Conservation (phyloP, 2,329 filamentous ascomycete genomes). For the Dactylellina parvicollis region DNA sequence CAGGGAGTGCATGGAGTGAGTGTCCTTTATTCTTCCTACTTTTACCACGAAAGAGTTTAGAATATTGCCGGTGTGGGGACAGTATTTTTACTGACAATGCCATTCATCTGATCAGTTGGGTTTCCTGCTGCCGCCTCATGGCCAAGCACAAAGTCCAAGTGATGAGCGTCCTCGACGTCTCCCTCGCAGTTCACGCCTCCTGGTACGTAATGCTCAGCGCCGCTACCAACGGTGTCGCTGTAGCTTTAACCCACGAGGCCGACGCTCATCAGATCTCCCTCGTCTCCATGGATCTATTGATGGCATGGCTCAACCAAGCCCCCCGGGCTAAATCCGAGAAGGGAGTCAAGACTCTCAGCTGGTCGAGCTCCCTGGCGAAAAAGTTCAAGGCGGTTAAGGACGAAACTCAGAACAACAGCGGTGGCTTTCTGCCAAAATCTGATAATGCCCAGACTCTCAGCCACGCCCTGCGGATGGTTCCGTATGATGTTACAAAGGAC, state of each 20-base stretch:
- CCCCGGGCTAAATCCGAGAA: conserved; percentile 16
- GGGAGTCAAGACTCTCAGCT: conserved; percentile 44
- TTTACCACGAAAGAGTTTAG: neutral
- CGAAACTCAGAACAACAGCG: conserved; percentile 49
- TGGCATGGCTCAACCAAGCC: conserved; percentile 48
- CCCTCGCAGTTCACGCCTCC: conserved; percentile 38
- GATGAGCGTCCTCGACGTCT: conserved; percentile 42
- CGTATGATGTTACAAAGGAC: conserved; percentile 43
- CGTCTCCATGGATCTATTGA: conserved; percentile 48
- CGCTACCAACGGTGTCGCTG: conserved; percentile 45
- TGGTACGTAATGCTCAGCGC: conserved; percentile 47
- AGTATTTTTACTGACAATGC: too few relatives aligned
- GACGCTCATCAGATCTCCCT: conserved; percentile 33
- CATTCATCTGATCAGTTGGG: conserved; percentile 37
- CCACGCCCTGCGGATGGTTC: conserved; percentile 11
- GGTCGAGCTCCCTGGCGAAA: conserved; percentile 33
- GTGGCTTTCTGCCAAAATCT: conserved; percentile 45
- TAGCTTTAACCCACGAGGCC: conserved; percentile 18
- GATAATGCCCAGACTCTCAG: conserved; percentile 30
- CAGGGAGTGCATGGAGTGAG: conserved; percentile 49
- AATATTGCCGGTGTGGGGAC: too few relatives aligned
- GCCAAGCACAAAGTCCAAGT: conserved; percentile 45
- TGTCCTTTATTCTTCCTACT: neutral
- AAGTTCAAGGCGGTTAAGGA: conserved; percentile 50
- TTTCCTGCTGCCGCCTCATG: conserved; percentile 49